A percentile compares a stretch with the other conserved stretches of the same genome.
Evolutionary conservation across 495 filamentous ascomycete species (phyloP).

Genomic region (Evernia prunastri): DNA sequence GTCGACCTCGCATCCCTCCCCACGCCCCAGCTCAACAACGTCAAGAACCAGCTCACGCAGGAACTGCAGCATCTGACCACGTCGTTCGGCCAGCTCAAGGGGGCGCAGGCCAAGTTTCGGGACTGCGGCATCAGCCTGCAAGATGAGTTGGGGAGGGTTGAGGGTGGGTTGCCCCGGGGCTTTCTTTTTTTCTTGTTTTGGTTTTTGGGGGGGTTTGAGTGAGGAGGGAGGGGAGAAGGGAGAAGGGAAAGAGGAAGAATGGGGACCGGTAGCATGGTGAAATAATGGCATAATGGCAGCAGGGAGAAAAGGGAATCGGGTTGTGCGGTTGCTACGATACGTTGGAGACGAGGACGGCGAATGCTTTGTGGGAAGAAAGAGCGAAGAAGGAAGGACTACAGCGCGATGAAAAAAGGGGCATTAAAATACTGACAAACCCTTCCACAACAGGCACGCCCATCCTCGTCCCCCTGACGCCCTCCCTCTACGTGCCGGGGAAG

Average conservation of each 20-base stretch:
- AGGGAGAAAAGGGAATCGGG: background rate
- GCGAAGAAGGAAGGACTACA: background rate
- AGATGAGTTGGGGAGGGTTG: slow-evolving; percentile 43
- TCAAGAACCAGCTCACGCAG: slow-evolving; percentile 92
- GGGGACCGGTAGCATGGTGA: no score
- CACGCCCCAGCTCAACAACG: slow-evolving; percentile 47
- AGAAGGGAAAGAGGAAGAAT: background rate
- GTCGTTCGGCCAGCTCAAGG: slow-evolving; percentile 82
- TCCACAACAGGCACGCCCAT: slow-evolving; percentile 51
- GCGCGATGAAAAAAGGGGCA: background rate
- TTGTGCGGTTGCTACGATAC: no score
- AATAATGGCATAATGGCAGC: no score
- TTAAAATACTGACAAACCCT: background rate
- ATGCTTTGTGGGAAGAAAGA: background rate
- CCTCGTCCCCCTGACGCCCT: slow-evolving; percentile 85
- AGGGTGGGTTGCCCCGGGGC: slow-evolving; percentile 14
- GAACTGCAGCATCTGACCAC: slow-evolving; percentile 88
- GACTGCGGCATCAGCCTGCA: slow-evolving; percentile 77
- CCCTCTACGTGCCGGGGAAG: slow-evolving; percentile 83
- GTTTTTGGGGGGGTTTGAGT: background rate
- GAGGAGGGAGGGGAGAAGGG: background rate
- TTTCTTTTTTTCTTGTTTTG: background rate
- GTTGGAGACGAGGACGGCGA: background rate
- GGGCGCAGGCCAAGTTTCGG: slow-evolving; percentile 82
- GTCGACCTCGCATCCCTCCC: slow-evolving; percentile 57